Evolutionary conservation across 1,284 basidiomycete species (phyloP), one percentile per base, ranked within the genome.

Genomic region (Cutaneotrichosporon sp.): DNA sequence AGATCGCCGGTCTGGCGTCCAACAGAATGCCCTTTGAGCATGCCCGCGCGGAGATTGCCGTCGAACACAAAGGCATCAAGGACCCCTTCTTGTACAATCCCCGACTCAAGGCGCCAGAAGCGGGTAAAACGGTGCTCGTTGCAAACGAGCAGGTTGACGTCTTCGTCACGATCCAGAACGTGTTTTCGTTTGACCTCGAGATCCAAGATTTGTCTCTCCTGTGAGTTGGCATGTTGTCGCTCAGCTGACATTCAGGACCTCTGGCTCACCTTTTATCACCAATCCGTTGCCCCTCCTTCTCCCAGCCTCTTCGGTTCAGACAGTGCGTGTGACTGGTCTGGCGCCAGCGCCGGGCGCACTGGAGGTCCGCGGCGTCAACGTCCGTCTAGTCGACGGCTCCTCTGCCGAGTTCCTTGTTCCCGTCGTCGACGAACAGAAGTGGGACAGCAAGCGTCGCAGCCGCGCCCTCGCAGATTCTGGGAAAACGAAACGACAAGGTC

Each of bases 71-170:
- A 38, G 60, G 61, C 3, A 65, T 77, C 34, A 81, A 79, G 27
- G 87, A 90, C 69, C 85, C 87, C 0, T 93, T 94, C 75, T 76
- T 96, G 49, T 93, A 93, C 70, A 91, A 94, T 67, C 91, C 91
- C 1, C 77, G 88, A 42, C 48, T 72, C 33, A 85, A 72, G 48
- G 62, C 81, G 62, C 74, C 80, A 3, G 71, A 77, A 37, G 74
- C 76, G 35, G 79, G 77, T 29, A 83, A 85, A 78, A 78, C 80
- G 2, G 68, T 87, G 9, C 80, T 92, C 4, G 87, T 94, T 2
- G 87, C 89, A 67, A 86, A 87, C 59, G 94, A 98, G 71, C 71
- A 75, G 4, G 77, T 91, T 17, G 88, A 94, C 61, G 81, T 97
- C 59, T 79, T 85, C 25, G 79, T 97, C 26, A 86, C 87, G 10